These are phyloP conservation scores for Salinomyces thailandicus DNA, from an alignment of 2,329 filamentous ascomycete species.

Conservation along the genomic window DNA sequence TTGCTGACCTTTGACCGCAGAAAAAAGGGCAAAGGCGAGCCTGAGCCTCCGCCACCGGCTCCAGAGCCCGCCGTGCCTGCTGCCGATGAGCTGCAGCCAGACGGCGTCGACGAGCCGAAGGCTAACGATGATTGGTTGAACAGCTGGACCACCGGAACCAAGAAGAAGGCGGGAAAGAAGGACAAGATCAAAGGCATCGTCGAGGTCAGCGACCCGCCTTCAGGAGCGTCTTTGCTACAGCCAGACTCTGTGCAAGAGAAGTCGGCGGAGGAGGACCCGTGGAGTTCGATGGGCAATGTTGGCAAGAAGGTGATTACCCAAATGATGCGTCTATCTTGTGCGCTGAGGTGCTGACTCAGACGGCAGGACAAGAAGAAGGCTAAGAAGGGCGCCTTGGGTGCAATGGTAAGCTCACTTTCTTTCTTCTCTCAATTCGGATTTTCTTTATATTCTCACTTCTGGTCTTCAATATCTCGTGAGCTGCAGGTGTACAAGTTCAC, in stretches of 20 bases:
- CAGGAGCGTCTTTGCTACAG: slow-evolving; percentile 30
- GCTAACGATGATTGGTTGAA: slow-evolving; percentile 43
- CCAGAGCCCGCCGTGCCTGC: slow-evolving; percentile 3
- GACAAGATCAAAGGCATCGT: slow-evolving; percentile 31
- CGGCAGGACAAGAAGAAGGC: slow-evolving; percentile 42
- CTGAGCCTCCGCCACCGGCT: slow-evolving; percentile 5
- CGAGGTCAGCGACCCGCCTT: slow-evolving; percentile 26
- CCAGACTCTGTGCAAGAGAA: slow-evolving; percentile 31
- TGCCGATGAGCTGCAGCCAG: slow-evolving; percentile 28
- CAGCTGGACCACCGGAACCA: slow-evolving; percentile 47
- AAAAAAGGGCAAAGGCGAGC: slow-evolving; percentile 15
- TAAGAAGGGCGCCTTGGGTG: slow-evolving; percentile 31
- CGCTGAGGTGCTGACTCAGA: background rate
- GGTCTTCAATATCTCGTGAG: too few species aligned
- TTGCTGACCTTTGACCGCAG: slow-evolving; percentile 30
- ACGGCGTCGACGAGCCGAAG: slow-evolving; percentile 41
- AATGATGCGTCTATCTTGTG: too few species aligned
- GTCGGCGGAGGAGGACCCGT: slow-evolving; percentile 25
- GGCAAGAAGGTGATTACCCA: slow-evolving; percentile 36
- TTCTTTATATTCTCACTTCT: too few species aligned
- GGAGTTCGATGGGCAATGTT: slow-evolving; percentile 25
- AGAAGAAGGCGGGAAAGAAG: slow-evolving; percentile 41
- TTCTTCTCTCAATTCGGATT: too few species aligned
- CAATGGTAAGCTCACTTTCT: slow-evolving; percentile 25
- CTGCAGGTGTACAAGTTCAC: too few species aligned